These are phyloP conservation scores for Trypanosoma caninum DNA, from an alignment of 208 protist genomes.

Conservation along the genomic window DNA sequence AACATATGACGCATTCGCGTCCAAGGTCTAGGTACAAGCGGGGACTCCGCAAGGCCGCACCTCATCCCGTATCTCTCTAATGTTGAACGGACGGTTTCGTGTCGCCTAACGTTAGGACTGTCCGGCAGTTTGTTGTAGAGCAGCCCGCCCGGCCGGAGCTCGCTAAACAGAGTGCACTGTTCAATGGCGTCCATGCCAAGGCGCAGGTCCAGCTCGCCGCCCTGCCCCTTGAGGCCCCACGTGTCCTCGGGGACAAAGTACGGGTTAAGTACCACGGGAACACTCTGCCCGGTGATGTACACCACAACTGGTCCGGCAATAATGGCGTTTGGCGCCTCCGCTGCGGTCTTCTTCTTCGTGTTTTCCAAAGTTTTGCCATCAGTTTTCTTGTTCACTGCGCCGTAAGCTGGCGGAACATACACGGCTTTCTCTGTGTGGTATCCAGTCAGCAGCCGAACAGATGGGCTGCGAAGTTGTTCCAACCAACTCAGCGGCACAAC, in stretches of 20 bases:
- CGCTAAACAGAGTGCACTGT: slow-evolving; percentile 79
- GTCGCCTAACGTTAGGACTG: slow-evolving; percentile 29
- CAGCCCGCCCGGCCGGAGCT: slow-evolving; percentile 80
- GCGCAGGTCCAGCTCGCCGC: slow-evolving; percentile 64
- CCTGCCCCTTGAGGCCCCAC: slow-evolving; percentile 30
- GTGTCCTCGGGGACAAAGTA: slow-evolving; percentile 68
- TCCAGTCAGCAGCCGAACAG: slow-evolving; percentile 58
- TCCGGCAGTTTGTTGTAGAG: slow-evolving; percentile 65
- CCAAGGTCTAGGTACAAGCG: slow-evolving; percentile 80
- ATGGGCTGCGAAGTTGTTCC: slow-evolving; percentile 75
- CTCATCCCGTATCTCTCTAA: slow-evolving; percentile 78
- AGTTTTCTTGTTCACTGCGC: neutral
- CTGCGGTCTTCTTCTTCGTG: neutral
- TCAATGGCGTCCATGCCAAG: slow-evolving; percentile 86
- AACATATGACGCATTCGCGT: slow-evolving; percentile 88
- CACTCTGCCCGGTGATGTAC: slow-evolving; percentile 78
- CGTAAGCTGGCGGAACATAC: slow-evolving; percentile 37
- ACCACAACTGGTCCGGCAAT: slow-evolving; percentile 77
- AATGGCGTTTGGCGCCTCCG: slow-evolving; percentile 42
- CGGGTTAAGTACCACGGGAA: slow-evolving; percentile 69
- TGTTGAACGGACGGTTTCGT: slow-evolving; percentile 54
- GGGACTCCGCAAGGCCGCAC: slow-evolving; percentile 76
- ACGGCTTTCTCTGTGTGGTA: slow-evolving; percentile 68
- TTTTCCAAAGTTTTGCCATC: neutral
- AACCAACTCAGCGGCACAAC: slow-evolving; percentile 73